Percentiles rank a stretch among this genome's conserved stretches.
These are phyloP conservation scores for Colletotrichum navitas DNA, from an alignment of 2,329 filamentous ascomycete species.

Conservation along the genomic window DNA sequence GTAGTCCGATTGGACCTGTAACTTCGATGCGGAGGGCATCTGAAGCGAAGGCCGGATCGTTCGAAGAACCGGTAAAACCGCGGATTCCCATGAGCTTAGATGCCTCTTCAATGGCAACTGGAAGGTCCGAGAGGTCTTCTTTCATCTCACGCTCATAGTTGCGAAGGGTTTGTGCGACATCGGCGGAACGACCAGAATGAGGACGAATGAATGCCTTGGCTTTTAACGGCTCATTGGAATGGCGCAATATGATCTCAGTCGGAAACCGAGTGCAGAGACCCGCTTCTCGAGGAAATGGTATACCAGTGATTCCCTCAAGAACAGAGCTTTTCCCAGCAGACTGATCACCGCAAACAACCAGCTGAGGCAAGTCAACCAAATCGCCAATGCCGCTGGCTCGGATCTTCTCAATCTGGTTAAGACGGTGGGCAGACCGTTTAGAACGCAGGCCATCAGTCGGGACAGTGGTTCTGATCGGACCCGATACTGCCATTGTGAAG, in stretches of 20 bases:
- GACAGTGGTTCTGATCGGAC: neutral
- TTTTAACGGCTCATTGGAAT: slow-evolving; percentile 4
- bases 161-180: slow-evolving; percentile 10
- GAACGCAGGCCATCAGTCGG: slow-evolving; percentile 11
- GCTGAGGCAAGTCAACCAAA: slow-evolving; percentile 56
- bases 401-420: slow-evolving; percentile 54
- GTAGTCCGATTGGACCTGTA: slow-evolving; percentile 44
- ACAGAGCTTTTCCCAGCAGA: slow-evolving; percentile 69
- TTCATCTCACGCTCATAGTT: slow-evolving; percentile 31
- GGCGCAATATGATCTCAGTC: slow-evolving; percentile 65
- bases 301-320: slow-evolving; percentile 67
- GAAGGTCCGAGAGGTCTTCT: slow-evolving; percentile 32
- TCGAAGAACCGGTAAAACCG: slow-evolving; percentile 34
- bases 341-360: slow-evolving; percentile 69
- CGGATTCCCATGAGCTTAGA: slow-evolving; percentile 35
- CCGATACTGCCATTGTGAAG: slow-evolving; percentile 17
- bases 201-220: slow-evolving; percentile 31
- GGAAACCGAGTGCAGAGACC: slow-evolving; percentile 68
- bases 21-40: slow-evolving; percentile 48
- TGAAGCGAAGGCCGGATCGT: slow-evolving; percentile 28
- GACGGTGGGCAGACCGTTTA: slow-evolving; percentile 44
- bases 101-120: slow-evolving; percentile 28
- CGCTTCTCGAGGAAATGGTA: slow-evolving; percentile 66
- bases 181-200: slow-evolving; percentile 5
- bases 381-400: slow-evolving; percentile 52